Base-by-base conservation (phyloP, 2,329 filamentous ascomycete species). In the Xylaria sp. region DNA sequence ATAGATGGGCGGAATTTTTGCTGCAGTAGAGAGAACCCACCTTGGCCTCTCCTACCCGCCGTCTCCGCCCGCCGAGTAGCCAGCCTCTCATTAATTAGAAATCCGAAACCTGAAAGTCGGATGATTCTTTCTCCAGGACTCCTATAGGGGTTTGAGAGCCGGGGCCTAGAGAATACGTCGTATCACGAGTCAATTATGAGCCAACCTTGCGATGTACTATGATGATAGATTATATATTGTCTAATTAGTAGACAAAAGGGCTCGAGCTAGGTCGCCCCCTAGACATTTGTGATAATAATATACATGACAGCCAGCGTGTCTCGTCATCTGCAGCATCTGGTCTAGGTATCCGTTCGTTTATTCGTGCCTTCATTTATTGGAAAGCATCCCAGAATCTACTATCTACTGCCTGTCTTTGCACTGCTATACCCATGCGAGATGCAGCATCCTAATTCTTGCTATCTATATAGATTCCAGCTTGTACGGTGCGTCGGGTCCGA, bases 211-310 rank as follows among this genome's bases (percentile, higher is more conserved):
- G 30, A 54, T 53, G 54, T 61, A 17, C 21, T 30, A 57, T 48
- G 54, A 60, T 65, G n/a, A 67, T 42, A 67, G 27, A 67, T 50
- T 67, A 69, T 53, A 61, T 42, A 27, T 39, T 14, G 42, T 48
- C 60, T 19, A 21, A 14, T 57, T n/a, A 30, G n/a, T 51, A 55
- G 42, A 53, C 51, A 21, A 24, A 19, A n/a, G 45, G 34, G 34
- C 51, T 45, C 17, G n/a, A 48, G 32, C 34, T 4, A 17, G 53
- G 42, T n/a, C 19, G 4, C 14, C 27, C 42, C 50, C 17, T 47
- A 55, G 56, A 58, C 34, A 58, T 19, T 27, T 17, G 45, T 47
- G 32, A n/a, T 64, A 69, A 64, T 64, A 69, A 69, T 70, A 66
- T 64, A 65, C 59, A 58, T 24, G 57, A 55, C 24, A 54, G 19